A percentile compares a stretch with the other conserved stretches of the same genome.
Evolutionary conservation across 345 rosid genomes (phyloP).

Genomic region (Sisymbrium irio): DNA sequence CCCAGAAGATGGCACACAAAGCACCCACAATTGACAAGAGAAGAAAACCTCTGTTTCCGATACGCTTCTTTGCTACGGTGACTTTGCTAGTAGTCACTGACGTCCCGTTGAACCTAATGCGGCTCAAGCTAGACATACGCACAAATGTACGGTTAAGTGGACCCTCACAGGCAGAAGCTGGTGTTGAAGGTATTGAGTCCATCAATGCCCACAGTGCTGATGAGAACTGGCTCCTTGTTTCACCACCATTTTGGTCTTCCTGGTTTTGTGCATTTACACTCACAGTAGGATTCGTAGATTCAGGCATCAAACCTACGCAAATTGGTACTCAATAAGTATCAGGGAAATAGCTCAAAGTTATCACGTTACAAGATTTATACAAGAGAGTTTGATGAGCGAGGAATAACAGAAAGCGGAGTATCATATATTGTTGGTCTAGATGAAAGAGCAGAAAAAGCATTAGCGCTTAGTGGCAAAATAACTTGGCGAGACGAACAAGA

Average conservation of each 20-base stretch:
- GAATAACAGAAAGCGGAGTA: background rate
- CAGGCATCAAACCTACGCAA: constrained; percentile 26
- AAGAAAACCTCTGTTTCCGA: constrained; percentile 46
- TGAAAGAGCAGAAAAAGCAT: background rate
- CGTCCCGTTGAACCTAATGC: constrained; percentile 42
- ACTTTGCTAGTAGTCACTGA: constrained; percentile 27
- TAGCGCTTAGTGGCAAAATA: background rate
- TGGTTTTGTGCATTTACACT: constrained; percentile 5
- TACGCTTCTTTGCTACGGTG: constrained; percentile 36
- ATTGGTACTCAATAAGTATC: constrained; percentile 1
- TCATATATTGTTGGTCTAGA: background rate
- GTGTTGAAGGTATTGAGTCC: constrained; percentile 83
- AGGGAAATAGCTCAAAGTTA: background rate
- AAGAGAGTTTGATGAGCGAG: background rate
- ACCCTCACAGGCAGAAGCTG: constrained; percentile 82
- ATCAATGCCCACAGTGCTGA: constrained; percentile 71
- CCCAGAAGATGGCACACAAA: constrained; percentile 62
- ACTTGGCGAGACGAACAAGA: background rate
- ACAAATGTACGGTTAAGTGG: constrained; percentile 69
- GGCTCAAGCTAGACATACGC: constrained; percentile 86
- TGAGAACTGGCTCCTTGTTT: constrained; percentile 47
- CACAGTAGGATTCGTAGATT: constrained; percentile 8
- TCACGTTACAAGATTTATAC: background rate
- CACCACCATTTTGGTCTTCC: constrained; percentile 26
- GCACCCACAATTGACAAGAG: constrained; percentile 58